Evolutionary conservation across 306 rosid species (phyloP), one percentile per base, ranked within the genome.

Genomic region (Fragaria ananassa): DNA sequence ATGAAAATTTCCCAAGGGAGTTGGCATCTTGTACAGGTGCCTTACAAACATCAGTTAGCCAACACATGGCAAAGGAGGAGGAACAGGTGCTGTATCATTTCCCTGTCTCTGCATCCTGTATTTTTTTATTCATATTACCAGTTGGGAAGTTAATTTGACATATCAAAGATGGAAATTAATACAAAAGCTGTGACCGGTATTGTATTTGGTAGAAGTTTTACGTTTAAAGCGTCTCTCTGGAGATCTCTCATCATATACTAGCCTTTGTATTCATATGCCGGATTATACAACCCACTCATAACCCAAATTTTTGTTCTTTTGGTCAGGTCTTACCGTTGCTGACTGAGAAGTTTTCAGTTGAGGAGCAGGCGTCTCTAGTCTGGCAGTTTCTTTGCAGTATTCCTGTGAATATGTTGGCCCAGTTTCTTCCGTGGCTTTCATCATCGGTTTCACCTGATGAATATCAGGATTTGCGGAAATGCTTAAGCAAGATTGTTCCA

Each of bases 61-160:
- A 96, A 81, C 99, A 96, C 90, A 86, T 96, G 99, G 97, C 97
- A 19, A 96, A 96, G 87, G 99, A 96, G 89, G 98, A 96, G 89
- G 93, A 91, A 85, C 99, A 96, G 98, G 99, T 96, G 86, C 75
- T 63, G 19, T 8, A 76, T 77, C 76, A 74, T 84, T 80, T 75
- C 25, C 51, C 39, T 29, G 69, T 72, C 39, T 76, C 77, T 82
- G 63, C 57, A 54, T 75, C 69, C 25, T 4, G 70, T 4, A 37
- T 29, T 29, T 29, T 0, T 29, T 71, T 54, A 41, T 74, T 77
- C 19, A 10, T 53, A 27, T 47, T 54, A 35, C 17, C 62, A 49
- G 11, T 74, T 70, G 60, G 60, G 47, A 12, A 71, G 27, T 23
- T 73, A 42, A 3, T n/a, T 14, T 25, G 68, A 25, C 18, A 74